A percentile compares a stretch with the other conserved stretches of the same genome.
Evolutionary conservation across 108 stramenopile genomes (phyloP).

Genomic region (Cyclotella baltica): DNA sequence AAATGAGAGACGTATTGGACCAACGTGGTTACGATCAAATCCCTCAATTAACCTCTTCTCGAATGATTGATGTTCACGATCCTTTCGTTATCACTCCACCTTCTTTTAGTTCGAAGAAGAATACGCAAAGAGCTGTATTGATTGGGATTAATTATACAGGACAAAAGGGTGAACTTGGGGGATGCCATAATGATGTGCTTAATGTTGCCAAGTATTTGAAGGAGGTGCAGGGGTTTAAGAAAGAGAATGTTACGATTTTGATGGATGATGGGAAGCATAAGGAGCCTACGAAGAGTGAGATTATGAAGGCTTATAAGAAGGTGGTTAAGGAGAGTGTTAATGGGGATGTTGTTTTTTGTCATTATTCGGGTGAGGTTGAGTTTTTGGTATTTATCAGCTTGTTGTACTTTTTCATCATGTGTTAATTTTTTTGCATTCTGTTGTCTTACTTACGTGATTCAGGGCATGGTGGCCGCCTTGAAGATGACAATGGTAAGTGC

Average conservation of each 20-base stretch:
- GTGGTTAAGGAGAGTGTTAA: conserved; percentile 74
- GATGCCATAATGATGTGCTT: conserved; percentile 86
- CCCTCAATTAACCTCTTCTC: conserved; percentile 81
- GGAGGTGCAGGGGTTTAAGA: conserved; percentile 81
- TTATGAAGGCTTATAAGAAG: conserved; percentile 79
- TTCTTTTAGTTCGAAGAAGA: conserved; percentile 43
- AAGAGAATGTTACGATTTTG: conserved; percentile 81
- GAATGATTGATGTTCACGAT: conserved; percentile 72
- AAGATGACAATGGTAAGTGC: conserved; percentile 57
- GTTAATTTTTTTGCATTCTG: not conserved
- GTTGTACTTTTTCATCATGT: not conserved
- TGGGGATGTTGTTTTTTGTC: conserved; percentile 82
- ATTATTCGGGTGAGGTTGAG: conserved; percentile 65
- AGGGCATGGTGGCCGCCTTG: conserved; percentile 76
- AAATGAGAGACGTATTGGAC: conserved; percentile 69
- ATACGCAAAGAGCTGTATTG: conserved; percentile 73
- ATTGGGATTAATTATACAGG: conserved; percentile 94
- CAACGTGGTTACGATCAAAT: conserved; percentile 75
- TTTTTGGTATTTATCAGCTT: not conserved
- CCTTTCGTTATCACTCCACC: conserved; percentile 50
- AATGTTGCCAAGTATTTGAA: conserved; percentile 81
- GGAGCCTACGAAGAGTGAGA: conserved; percentile 72
- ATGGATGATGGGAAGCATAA: conserved; percentile 91
- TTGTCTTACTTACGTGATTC: not conserved
- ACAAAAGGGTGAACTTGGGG: conserved; percentile 81